These are phyloP conservation scores for Pichia heedii DNA, from an alignment of 805 yeast genomes.

Conservation along the genomic window DNA sequence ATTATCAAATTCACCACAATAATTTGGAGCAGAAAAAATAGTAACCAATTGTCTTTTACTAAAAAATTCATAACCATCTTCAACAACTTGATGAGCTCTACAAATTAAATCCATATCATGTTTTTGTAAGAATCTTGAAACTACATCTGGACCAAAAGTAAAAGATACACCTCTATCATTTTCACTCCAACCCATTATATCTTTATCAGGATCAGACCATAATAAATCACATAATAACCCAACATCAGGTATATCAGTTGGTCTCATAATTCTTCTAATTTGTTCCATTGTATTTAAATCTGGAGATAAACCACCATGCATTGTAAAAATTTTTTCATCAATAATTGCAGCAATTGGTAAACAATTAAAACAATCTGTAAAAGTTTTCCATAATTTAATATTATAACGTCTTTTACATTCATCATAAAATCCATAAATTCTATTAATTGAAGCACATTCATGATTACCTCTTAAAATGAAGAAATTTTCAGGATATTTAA, in stretches of 20 bases:
- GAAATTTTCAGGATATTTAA: slow-evolving; percentile 96
- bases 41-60: slow-evolving; percentile 94
- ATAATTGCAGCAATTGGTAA: slow-evolving; percentile 97
- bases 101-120: slow-evolving; percentile 98
- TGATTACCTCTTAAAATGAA: slow-evolving; percentile 96
- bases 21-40: slow-evolving; percentile 92
- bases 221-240: slow-evolving; percentile 92
- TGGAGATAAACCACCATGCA: slow-evolving; percentile 98
- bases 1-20: slow-evolving; percentile 97
- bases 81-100: slow-evolving; percentile 98
- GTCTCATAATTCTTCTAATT: slow-evolving; percentile 97
- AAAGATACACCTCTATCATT: slow-evolving; percentile 98
- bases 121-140: slow-evolving; percentile 88
- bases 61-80: slow-evolving; percentile 97
- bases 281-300: slow-evolving; percentile 98
- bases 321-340: slow-evolving; percentile 95
- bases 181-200: slow-evolving; percentile 97
- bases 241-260: slow-evolving; percentile 97
- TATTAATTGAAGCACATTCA: slow-evolving; percentile 96
- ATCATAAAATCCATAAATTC: slow-evolving; percentile 97
- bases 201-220: slow-evolving; percentile 99
- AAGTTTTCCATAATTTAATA: slow-evolving; percentile 97
- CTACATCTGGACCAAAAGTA: slow-evolving; percentile 99
- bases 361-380: slow-evolving; percentile 97
- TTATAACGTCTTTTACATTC: slow-evolving; percentile 98